A percentile compares a stretch with the other conserved stretches of the same genome.
Conservation (phyloP, 306 rosid genomes). For the Quercus gilva region DNA sequence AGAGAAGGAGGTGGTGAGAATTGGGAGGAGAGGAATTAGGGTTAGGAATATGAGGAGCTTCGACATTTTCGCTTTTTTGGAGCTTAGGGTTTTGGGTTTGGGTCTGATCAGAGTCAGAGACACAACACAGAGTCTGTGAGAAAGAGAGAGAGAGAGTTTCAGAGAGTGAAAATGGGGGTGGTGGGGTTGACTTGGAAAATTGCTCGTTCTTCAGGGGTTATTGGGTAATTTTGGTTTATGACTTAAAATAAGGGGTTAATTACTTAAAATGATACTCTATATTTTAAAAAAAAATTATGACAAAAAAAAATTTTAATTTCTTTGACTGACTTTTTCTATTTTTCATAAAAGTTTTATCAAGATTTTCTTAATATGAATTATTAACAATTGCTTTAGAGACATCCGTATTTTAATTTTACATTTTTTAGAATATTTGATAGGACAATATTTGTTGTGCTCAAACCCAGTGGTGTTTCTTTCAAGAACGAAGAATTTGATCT, state of each 20-base stretch:
- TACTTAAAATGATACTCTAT: too few species aligned
- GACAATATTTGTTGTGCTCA: too few species aligned
- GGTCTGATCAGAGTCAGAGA: neutral
- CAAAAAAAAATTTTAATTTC: too few species aligned
- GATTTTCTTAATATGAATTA: rapidly evolving
- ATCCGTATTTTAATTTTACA: too few species aligned
- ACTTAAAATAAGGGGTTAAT: too few species aligned
- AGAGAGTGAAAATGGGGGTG: neutral
- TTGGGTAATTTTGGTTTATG: neutral
- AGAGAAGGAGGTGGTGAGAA: constrained; percentile 63
- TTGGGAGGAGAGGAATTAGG: constrained; percentile 57
- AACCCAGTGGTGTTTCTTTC: too few species aligned
- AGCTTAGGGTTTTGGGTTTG: constrained; percentile 13
- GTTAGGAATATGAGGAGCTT: constrained; percentile 50
- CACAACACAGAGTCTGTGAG: neutral
- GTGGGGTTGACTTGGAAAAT: neutral
- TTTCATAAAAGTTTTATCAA: rapidly evolving
- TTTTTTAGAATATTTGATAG: too few species aligned
- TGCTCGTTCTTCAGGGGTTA: neutral
- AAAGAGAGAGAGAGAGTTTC: neutral
- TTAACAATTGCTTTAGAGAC: too few species aligned
- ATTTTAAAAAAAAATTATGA: too few species aligned
- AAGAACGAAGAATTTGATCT: too few species aligned
- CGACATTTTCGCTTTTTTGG: constrained; percentile 40
- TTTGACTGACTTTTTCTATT: too few species aligned